These are phyloP conservation scores for Tylopilus sp. DNA, from an alignment of 1,284 basidiomycete species.

Conservation along the genomic window DNA sequence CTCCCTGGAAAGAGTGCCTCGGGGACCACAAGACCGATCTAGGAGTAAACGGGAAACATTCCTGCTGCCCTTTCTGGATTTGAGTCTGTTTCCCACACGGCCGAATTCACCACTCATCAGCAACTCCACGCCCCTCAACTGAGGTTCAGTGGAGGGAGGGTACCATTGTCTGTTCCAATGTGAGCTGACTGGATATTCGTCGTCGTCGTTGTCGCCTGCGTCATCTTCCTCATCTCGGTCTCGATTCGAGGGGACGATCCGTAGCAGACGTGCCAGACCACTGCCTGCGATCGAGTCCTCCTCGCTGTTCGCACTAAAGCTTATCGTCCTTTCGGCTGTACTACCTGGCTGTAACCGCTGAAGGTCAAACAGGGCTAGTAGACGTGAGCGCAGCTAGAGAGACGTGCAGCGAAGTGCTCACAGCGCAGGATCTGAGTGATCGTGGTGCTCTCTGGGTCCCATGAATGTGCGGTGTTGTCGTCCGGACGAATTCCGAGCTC, in stretches of 20 bases:
- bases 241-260: conserved; percentile 11
- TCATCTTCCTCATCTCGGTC: conserved; percentile 36
- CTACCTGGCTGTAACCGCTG: conserved; percentile 28
- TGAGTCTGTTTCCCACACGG: conserved; percentile 49
- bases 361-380: conserved; percentile 43
- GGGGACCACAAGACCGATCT: conserved; percentile 38
- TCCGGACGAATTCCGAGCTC: conserved; percentile 25
- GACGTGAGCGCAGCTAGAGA: not conserved
- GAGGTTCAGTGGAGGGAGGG: conserved; percentile 58
- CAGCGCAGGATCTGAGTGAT: conserved; percentile 37
- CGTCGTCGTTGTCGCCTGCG: conserved; percentile 38
- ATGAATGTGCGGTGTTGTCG: conserved; percentile 14
- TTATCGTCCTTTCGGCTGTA: conserved; percentile 26
- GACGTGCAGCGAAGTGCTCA: conserved; percentile 21
- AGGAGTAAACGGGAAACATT: conserved; percentile 51
- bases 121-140: conserved; percentile 67
- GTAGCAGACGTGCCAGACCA: conserved; percentile 24
- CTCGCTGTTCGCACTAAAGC: conserved; percentile 30
- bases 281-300: conserved; percentile 16
- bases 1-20: conserved; percentile 45
- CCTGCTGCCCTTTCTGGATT: conserved; percentile 32
- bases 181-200: conserved; percentile 28
- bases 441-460: conserved; percentile 14
- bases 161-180: conserved; percentile 38
- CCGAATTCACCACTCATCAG: conserved; percentile 87